A percentile compares a stretch with the other conserved stretches of the same genome.
Evolutionary conservation across 2,329 filamentous ascomycete genomes (phyloP).

Genomic region (Fusarium sp.): DNA sequence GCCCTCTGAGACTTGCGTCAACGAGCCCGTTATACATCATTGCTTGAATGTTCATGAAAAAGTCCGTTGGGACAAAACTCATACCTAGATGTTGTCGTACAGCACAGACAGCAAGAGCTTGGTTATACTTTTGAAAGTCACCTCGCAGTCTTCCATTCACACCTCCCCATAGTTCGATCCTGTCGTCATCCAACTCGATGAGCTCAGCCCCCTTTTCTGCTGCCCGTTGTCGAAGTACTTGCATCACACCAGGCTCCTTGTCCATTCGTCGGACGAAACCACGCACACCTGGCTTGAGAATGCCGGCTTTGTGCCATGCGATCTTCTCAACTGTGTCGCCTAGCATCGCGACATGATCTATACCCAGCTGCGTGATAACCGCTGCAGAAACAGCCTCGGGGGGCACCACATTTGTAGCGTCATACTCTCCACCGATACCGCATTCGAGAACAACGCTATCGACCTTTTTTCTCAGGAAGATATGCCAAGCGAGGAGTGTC

Average conservation of each 20-base stretch:
- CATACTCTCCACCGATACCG: constrained; percentile 92
- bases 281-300: constrained; percentile 73
- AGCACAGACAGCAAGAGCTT: constrained; percentile 64
- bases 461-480: constrained; percentile 80
- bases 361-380: constrained; percentile 81
- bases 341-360: constrained; percentile 85
- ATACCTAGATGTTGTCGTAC: constrained; percentile 65
- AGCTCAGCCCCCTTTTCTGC: constrained; percentile 61
- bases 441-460: constrained; percentile 87
- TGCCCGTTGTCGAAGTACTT: constrained; percentile 68
- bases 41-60: not conserved
- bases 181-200: constrained; percentile 52
- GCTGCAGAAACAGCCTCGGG: constrained; percentile 70
- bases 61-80: constrained; percentile 20
- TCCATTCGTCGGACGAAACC: constrained; percentile 48
- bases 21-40: constrained; percentile 62
- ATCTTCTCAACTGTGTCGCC: constrained; percentile 83
- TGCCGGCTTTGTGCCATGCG: constrained; percentile 90
- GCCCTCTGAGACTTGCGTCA: constrained; percentile 74
- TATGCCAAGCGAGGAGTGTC: constrained; percentile 87
- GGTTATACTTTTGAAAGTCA: constrained; percentile 67
- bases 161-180: constrained; percentile 54
- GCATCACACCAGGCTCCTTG: constrained; percentile 50
- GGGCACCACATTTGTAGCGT: constrained; percentile 86
- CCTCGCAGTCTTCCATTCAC: constrained; percentile 56